Percentiles rank a stretch among this genome's conserved stretches.
Conservation (phyloP, 352 stramenopile species). For the Plasmopara viticola region DNA sequence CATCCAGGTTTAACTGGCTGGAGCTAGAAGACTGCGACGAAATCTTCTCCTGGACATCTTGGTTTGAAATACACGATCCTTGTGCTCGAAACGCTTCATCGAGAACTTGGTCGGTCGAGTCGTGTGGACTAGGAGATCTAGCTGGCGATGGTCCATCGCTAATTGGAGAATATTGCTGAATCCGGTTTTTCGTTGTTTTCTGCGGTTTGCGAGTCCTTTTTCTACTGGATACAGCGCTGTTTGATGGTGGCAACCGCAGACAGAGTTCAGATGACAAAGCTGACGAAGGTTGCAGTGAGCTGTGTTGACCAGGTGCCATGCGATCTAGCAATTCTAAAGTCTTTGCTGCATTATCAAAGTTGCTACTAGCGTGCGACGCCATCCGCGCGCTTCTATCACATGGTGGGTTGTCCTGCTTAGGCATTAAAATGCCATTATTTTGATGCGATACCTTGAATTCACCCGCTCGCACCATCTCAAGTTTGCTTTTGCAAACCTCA, state of each 20-base stretch:
- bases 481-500: neutral
- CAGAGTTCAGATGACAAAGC: constrained; percentile 6
- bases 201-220: constrained; percentile 33
- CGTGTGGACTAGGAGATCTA: constrained; percentile 12
- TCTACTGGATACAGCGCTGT: constrained; percentile 11
- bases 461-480: neutral
- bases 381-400: neutral
- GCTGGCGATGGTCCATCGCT: constrained; percentile 11
- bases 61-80: constrained; percentile 15
- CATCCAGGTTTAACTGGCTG: constrained; percentile 8
- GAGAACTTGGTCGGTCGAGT: constrained; percentile 9
- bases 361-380: neutral
- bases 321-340: neutral
- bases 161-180: constrained; percentile 15
- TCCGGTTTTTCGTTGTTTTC: constrained; percentile 27
- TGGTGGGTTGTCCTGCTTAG: neutral
- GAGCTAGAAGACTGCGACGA: constrained; percentile 1
- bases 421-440: neutral
- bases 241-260: constrained; percentile 1
- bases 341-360: neutral
- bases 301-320: neutral
- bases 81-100: constrained; percentile 18
- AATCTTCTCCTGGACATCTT: constrained; percentile 6
- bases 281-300: constrained; percentile 1
- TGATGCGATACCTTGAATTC: neutral